phyloP scores from a whole-genome alignment of 306 rosid species.

The Gleditsia sinensis region DNA sequence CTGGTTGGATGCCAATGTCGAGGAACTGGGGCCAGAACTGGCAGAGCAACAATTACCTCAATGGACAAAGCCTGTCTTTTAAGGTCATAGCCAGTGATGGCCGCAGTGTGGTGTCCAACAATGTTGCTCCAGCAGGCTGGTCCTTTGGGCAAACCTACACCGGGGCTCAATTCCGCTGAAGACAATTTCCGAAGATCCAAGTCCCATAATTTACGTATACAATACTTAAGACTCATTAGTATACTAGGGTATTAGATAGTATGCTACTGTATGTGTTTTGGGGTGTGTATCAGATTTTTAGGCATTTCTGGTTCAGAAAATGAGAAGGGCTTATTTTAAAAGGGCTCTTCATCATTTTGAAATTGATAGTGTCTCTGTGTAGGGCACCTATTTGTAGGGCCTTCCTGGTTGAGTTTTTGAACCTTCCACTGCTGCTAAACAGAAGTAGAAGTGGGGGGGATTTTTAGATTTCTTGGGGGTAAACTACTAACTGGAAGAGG shows the following conservation, averaged over 20 bases:
- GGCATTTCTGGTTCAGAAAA: constrained; percentile 45
- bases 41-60: constrained; percentile 91
- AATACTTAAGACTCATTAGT: constrained; percentile 48
- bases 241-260: constrained; percentile 80
- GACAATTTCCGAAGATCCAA: background rate
- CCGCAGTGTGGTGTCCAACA: constrained; percentile 63
- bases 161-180: constrained; percentile 83
- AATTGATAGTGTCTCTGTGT: constrained; percentile 14
- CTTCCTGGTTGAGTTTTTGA: background rate
- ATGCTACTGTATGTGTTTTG: constrained; percentile 50
- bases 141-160: constrained; percentile 93
- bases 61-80: constrained; percentile 87
- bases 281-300: too few relatives aligned
- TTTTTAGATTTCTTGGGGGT: constrained; percentile 13
- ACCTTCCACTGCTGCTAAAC: constrained; percentile 40
- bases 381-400: constrained; percentile 40
- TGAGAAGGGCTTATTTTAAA: constrained; percentile 68
- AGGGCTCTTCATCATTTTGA: constrained; percentile 56
- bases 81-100: constrained; percentile 93
- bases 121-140: constrained; percentile 82
- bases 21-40: constrained; percentile 99
- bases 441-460: constrained; percentile 25
- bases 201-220: constrained; percentile 9
- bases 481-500: constrained; percentile 56
- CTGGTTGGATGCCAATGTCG: constrained; percentile 89